Percentiles rank a stretch among this genome's conserved stretches.
Conservation (phyloP, 345 rosid genomes). For the Lepidium didymum region DNA sequence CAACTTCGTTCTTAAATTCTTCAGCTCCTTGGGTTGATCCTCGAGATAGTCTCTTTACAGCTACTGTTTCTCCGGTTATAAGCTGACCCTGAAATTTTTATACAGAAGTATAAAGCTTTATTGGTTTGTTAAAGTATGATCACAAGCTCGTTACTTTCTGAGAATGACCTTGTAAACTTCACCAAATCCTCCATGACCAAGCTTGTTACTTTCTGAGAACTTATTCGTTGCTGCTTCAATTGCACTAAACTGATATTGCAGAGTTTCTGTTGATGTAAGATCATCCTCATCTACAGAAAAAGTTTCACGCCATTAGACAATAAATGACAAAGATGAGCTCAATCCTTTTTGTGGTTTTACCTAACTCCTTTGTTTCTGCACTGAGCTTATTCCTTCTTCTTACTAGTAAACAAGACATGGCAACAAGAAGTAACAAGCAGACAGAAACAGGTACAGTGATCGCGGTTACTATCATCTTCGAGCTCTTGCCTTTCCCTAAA, state of each 20-base stretch:
- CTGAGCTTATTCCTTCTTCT: slow-evolving; percentile 26
- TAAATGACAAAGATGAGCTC: neutral
- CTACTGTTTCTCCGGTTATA: slow-evolving; percentile 32
- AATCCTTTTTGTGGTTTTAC: slow-evolving; percentile 9
- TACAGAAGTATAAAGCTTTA: neutral
- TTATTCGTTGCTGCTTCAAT: slow-evolving; percentile 41
- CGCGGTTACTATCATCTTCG: slow-evolving; percentile 21
- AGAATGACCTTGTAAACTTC: slow-evolving; percentile 50
- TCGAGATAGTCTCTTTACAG: slow-evolving; percentile 42
- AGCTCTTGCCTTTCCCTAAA: slow-evolving; percentile 28
- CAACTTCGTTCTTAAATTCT: slow-evolving; percentile 51
- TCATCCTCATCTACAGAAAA: slow-evolving; percentile 28
- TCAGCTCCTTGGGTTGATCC: slow-evolving; percentile 40
- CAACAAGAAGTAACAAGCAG: slow-evolving; percentile 20
- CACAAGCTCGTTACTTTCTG: neutral
- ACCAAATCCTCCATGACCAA: slow-evolving; percentile 74
- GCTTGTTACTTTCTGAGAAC: slow-evolving; percentile 46
- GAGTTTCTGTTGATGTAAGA: slow-evolving; percentile 32
- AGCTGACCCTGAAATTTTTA: slow-evolving; percentile 23
- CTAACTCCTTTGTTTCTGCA: slow-evolving; percentile 21
- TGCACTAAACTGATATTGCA: slow-evolving; percentile 34
- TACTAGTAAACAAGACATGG: slow-evolving; percentile 24
- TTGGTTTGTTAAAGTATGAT: neutral
- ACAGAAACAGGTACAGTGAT: slow-evolving; percentile 27
- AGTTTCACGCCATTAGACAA: neutral